Percentiles rank a stretch among this genome's conserved stretches.
phyloP scores from a whole-genome alignment of 2,329 filamentous ascomycete genomes.

The Ophiocordyceps robertsii region DNA sequence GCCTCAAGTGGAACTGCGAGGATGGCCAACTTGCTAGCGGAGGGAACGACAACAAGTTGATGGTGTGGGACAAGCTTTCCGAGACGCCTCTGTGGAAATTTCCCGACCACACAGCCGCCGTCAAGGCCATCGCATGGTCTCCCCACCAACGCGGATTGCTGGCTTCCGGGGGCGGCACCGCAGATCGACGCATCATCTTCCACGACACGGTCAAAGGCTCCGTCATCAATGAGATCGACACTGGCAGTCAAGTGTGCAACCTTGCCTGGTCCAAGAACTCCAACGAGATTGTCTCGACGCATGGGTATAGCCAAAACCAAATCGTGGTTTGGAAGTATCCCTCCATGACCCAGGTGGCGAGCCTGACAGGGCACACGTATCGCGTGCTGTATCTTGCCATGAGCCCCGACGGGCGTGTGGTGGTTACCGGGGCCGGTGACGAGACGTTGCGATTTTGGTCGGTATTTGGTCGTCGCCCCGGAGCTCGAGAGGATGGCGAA shows the following conservation, averaged over 20 bases:
- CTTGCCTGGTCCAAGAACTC: slow-evolving; percentile 95
- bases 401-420: slow-evolving; percentile 87
- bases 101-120: slow-evolving; percentile 85
- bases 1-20: slow-evolving; percentile 92
- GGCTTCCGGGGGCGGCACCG: slow-evolving; percentile 92
- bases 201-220: slow-evolving; percentile 86
- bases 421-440: slow-evolving; percentile 92
- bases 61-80: slow-evolving; percentile 96
- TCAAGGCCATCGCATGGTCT: slow-evolving; percentile 97
- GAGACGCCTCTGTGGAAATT: slow-evolving; percentile 89
- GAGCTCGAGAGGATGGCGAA: slow-evolving; percentile 55
- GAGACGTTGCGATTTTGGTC: slow-evolving; percentile 97
- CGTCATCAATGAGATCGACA: slow-evolving; percentile 79
- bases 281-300: slow-evolving; percentile 92
- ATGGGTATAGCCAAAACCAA: slow-evolving; percentile 96
- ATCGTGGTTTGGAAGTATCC: slow-evolving; percentile 99
- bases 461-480: slow-evolving; percentile 74
- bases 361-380: slow-evolving; percentile 90
- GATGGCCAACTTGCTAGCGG: slow-evolving; percentile 90
- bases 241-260: slow-evolving; percentile 97
- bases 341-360: slow-evolving; percentile 92
- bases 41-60: slow-evolving; percentile 96
- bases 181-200: slow-evolving; percentile 92
- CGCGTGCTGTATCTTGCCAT: slow-evolving; percentile 92
- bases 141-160: slow-evolving; percentile 88